Evolutionary conservation across 306 rosid genomes (phyloP).

Genomic region (Hippophae rhamnoides): DNA sequence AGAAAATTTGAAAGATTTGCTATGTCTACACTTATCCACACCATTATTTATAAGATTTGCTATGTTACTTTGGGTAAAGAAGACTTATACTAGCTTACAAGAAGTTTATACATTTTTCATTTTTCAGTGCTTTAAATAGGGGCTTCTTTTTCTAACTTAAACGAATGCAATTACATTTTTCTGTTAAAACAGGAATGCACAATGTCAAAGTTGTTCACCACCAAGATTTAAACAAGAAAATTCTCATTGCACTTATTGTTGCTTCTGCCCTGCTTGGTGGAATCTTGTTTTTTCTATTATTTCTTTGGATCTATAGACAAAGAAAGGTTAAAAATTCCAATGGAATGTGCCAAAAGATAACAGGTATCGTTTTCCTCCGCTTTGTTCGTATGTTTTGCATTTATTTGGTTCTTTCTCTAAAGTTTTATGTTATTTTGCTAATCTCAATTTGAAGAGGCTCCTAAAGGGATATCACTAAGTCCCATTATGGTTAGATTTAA

Average conservation of each 20-base stretch:
- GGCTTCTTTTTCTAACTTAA: background rate
- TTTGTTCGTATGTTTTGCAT: too few species aligned
- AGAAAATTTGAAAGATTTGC: too few species aligned
- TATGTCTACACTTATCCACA: background rate
- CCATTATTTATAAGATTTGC: background rate
- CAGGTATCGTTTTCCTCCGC: conserved; percentile 25
- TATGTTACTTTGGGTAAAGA: background rate
- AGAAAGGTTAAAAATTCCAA: conserved; percentile 21
- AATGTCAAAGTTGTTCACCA: conserved; percentile 50
- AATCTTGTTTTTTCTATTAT: conserved; percentile 41
- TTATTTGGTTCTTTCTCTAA: conserved; percentile 2
- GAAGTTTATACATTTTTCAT: background rate
- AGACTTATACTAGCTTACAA: background rate
- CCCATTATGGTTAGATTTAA: conserved; percentile 39
- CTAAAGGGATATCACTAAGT: conserved; percentile 33
- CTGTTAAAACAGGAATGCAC: conserved; percentile 37
- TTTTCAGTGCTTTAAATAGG: background rate
- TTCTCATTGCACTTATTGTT: conserved; percentile 55
- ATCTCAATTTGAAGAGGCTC: conserved; percentile 37
- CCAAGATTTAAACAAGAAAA: conserved; percentile 54
- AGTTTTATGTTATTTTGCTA: conserved; percentile 1
- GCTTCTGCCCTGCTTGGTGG: conserved; percentile 63
- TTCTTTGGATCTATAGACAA: conserved; percentile 45
- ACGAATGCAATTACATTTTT: background rate
- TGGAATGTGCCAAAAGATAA: conserved; percentile 31